These are phyloP conservation scores for Barnettozyma populi DNA, from an alignment of 805 yeast species.

Conservation along the genomic window DNA sequence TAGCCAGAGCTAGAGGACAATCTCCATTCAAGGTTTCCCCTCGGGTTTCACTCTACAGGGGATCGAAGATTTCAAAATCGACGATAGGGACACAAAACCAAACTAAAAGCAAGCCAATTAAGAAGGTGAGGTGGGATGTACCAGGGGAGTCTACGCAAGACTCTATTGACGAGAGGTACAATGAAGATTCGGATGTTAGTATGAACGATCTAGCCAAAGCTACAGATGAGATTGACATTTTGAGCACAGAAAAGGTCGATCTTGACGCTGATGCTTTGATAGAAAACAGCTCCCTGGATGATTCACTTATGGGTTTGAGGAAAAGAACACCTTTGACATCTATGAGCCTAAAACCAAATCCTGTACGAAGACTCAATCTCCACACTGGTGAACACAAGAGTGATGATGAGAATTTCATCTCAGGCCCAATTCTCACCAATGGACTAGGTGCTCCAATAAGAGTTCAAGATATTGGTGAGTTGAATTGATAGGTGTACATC, in stretches of 20 bases:
- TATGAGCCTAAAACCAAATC: slow-evolving; percentile 17
- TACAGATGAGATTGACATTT: slow-evolving; percentile 18
- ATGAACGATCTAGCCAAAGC: slow-evolving; percentile 23
- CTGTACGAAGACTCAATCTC: not conserved
- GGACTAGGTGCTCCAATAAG: not conserved
- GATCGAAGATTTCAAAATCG: slow-evolving; percentile 12
- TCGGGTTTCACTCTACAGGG: slow-evolving; percentile 19
- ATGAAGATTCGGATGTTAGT: slow-evolving; percentile 20
- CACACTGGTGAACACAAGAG: not conserved
- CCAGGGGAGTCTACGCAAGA: slow-evolving; percentile 21
- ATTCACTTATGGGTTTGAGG: slow-evolving; percentile 12
- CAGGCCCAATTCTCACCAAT: not conserved
- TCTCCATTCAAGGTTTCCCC: slow-evolving; percentile 22
- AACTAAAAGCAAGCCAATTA: slow-evolving; percentile 23
- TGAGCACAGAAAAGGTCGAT: not conserved
- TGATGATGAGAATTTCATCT: not conserved
- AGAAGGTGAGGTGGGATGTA: slow-evolving; percentile 44
- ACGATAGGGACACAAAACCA: slow-evolving; percentile 17
- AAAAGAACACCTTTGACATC: slow-evolving; percentile 25
- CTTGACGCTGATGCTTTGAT: slow-evolving; percentile 5
- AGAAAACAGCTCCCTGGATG: slow-evolving; percentile 18
- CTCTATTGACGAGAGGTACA: slow-evolving; percentile 1
- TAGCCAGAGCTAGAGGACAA: slow-evolving; percentile 17
- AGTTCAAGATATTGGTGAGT: not conserved
- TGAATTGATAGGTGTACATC: not conserved